Conservation (phyloP, 2,329 filamentous ascomycete genomes). For the Fusarium chuoi region DNA sequence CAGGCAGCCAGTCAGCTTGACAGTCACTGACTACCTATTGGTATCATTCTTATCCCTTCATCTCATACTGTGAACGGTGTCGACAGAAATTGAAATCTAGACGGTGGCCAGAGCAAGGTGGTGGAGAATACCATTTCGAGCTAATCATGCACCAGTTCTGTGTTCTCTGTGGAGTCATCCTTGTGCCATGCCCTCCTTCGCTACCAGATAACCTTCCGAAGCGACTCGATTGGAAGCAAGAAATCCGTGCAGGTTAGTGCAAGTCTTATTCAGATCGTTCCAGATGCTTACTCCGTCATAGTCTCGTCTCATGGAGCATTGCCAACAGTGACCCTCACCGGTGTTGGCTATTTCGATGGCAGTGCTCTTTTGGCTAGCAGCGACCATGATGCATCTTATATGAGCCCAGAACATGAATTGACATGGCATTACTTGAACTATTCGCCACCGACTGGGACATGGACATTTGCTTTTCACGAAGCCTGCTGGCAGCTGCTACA, state of each 20-base stretch:
- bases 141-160: not conserved
- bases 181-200: not conserved
- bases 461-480: not conserved
- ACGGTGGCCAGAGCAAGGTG: too few relatives aligned
- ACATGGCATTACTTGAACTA: not conserved
- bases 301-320: not conserved
- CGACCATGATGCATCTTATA: not conserved
- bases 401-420: not conserved
- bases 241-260: not conserved
- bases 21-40: too few relatives aligned
- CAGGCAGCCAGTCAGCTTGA: too few relatives aligned
- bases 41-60: too few relatives aligned
- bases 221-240: not conserved
- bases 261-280: fast-evolving
- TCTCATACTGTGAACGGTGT: too few relatives aligned
- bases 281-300: fast-evolving
- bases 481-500: not conserved
- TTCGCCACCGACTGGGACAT: too few relatives aligned
- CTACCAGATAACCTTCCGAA: too few relatives aligned
- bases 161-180: not conserved
- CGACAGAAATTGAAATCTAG: too few relatives aligned
- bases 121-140: too few relatives aligned
- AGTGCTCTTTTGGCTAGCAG: not conserved
- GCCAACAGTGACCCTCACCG: not conserved
- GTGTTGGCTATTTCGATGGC: not conserved